Conservation (phyloP, 805 yeast genomes). For the Metschnikowia lunata region DNA sequence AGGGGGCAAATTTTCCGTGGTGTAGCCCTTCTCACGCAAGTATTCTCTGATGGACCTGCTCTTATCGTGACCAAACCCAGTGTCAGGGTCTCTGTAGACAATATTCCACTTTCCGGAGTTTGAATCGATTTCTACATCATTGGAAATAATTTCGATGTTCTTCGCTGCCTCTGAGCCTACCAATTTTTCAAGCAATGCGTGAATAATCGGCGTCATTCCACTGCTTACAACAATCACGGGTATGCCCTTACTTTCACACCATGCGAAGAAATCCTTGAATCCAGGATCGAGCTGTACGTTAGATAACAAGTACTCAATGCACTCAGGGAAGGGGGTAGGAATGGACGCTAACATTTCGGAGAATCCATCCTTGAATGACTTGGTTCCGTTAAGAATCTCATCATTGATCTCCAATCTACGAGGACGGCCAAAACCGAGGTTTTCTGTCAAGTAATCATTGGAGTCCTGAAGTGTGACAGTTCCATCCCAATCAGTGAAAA, state of each 20-base stretch:
- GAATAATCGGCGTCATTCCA: slow-evolving; percentile 92
- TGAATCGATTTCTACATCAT: slow-evolving; percentile 55
- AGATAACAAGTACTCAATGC: slow-evolving; percentile 64
- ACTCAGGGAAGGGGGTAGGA: slow-evolving; percentile 70
- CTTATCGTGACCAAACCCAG: slow-evolving; percentile 93
- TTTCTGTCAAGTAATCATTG: slow-evolving; percentile 87
- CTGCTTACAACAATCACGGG: slow-evolving; percentile 86
- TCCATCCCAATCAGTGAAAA: slow-evolving; percentile 98
- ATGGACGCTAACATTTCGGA: slow-evolving; percentile 78
- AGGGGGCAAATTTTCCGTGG: slow-evolving; percentile 42
- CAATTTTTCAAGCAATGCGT: slow-evolving; percentile 65
- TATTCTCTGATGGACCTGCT: slow-evolving; percentile 67
- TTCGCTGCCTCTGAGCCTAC: slow-evolving; percentile 73
- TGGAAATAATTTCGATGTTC: slow-evolving; percentile 76
- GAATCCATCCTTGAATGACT: slow-evolving; percentile 79
- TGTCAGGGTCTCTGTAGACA: slow-evolving; percentile 71
- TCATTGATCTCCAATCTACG: slow-evolving; percentile 66
- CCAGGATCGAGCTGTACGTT: slow-evolving; percentile 84
- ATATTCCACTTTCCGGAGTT: slow-evolving; percentile 74
- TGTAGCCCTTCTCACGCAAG: slow-evolving; percentile 27
- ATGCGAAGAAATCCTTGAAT: slow-evolving; percentile 72
- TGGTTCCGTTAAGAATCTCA: slow-evolving; percentile 63
- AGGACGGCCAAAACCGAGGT: slow-evolving; percentile 76
- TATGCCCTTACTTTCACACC: slow-evolving; percentile 66
- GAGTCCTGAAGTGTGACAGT: slow-evolving; percentile 95